phyloP scores from a whole-genome alignment of 2,329 filamentous ascomycete genomes.

The Talaromyces rugulosus region DNA sequence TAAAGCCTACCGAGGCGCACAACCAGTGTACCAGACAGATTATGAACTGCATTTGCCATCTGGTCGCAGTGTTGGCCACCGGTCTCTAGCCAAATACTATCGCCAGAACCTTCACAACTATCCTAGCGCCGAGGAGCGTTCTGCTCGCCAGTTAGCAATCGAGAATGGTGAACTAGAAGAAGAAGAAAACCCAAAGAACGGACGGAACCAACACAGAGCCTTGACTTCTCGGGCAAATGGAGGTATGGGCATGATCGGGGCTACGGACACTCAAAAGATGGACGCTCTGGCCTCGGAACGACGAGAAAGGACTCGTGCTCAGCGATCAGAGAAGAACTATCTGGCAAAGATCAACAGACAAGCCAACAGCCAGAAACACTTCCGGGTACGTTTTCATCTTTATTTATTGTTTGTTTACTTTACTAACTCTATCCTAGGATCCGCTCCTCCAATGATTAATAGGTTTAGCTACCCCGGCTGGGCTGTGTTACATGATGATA shows the following conservation, averaged over 20 bases:
- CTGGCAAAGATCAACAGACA: constrained; percentile 69
- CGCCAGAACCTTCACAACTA: constrained; percentile 87
- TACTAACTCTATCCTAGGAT: constrained; percentile 36
- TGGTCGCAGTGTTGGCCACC: constrained; percentile 83
- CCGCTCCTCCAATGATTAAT: constrained; percentile 47
- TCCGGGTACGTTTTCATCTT: constrained; percentile 48
- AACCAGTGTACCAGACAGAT: constrained; percentile 83
- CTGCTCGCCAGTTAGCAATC: constrained; percentile 60
- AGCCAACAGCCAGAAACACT: constrained; percentile 74
- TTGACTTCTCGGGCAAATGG: constrained; percentile 66
- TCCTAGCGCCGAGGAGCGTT: constrained; percentile 72
- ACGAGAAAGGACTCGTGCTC: constrained; percentile 62
- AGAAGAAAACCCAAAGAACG: constrained; percentile 45
- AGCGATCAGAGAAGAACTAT: constrained; percentile 58
- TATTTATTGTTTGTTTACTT: constrained; percentile 11
- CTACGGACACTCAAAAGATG: constrained; percentile 69
- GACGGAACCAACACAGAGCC: constrained; percentile 45
- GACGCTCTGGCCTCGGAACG: constrained; percentile 64
- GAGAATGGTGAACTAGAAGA: constrained; percentile 37
- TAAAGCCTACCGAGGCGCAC: constrained; percentile 69
- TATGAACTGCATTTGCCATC: constrained; percentile 90
- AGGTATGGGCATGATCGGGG: constrained; percentile 72
- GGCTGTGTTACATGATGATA: neutral
- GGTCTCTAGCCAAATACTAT: constrained; percentile 82
- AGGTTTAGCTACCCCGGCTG: neutral